A percentile compares a stretch with the other conserved stretches of the same genome.
These are phyloP conservation scores for Gymnopus androsaceus DNA, from an alignment of 1,284 basidiomycete species.

Conservation along the genomic window DNA sequence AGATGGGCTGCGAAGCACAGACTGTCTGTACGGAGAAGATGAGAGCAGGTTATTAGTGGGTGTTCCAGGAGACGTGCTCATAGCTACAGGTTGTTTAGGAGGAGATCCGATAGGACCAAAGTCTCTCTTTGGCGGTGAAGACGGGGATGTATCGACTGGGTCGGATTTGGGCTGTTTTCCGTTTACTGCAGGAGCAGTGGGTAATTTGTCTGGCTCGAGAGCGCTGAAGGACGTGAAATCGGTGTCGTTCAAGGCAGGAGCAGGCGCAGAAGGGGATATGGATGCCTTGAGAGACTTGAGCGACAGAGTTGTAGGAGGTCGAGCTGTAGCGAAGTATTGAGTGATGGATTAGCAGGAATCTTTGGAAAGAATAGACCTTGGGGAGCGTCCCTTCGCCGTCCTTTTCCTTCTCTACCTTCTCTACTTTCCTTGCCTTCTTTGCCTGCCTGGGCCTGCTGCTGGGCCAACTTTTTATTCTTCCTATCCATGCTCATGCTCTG, in stretches of 20 bases:
- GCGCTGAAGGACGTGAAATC: slow-evolving; percentile 72
- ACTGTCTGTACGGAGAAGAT: slow-evolving; percentile 64
- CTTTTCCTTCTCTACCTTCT: slow-evolving; percentile 42
- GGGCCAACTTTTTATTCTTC: slow-evolving; percentile 97
- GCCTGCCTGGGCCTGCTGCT: slow-evolving; percentile 60
- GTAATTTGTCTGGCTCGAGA: slow-evolving; percentile 48
- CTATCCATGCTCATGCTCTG: slow-evolving; percentile 95
- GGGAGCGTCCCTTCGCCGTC: slow-evolving; percentile 29
- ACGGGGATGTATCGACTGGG: slow-evolving; percentile 26
- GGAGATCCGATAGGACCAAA: slow-evolving; percentile 81
- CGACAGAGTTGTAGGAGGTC: slow-evolving; percentile 63
- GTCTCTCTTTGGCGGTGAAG: slow-evolving; percentile 56
- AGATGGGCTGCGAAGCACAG: slow-evolving; percentile 1
- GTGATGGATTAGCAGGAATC: slow-evolving; percentile 43
- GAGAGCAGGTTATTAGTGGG: slow-evolving; percentile 38
- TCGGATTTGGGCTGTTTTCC: slow-evolving; percentile 23
- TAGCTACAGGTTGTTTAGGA: slow-evolving; percentile 43
- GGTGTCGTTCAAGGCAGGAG: slow-evolving; percentile 71
- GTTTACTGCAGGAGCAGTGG: slow-evolving; percentile 47
- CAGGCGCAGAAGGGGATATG: slow-evolving; percentile 76
- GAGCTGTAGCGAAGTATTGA: slow-evolving; percentile 48
- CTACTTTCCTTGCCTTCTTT: slow-evolving; percentile 32
- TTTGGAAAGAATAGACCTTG: background rate
- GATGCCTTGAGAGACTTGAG: slow-evolving; percentile 72
- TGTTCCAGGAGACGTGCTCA: slow-evolving; percentile 47